Percentiles rank a stretch among this genome's conserved stretches.
Conservation (phyloP, 1,284 basidiomycete genomes). For the Ustilago tritici region DNA sequence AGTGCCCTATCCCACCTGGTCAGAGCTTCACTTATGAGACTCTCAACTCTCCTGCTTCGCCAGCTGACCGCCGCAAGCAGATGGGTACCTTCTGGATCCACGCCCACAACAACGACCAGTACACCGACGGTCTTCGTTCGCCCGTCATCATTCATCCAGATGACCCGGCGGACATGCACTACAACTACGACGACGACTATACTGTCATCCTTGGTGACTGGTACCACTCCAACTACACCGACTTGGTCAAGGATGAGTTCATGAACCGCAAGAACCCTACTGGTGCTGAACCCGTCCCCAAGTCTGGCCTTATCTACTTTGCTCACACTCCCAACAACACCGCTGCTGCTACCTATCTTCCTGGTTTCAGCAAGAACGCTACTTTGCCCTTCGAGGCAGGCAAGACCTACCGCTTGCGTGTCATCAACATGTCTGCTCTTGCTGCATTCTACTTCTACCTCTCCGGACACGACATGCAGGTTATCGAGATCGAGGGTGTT, state of each 20-base stretch:
- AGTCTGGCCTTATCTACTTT: conserved; percentile 86
- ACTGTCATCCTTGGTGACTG: conserved; percentile 86
- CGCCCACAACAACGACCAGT: conserved; percentile 63
- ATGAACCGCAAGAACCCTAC: conserved; percentile 74
- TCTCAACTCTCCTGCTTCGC: conserved; percentile 46
- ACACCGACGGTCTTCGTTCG: conserved; percentile 64
- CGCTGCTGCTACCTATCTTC: conserved; percentile 46
- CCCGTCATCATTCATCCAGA: conserved; percentile 69
- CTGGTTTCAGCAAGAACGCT: conserved; percentile 80
- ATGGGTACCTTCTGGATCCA: conserved; percentile 72
- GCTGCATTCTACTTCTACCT: conserved; percentile 59
- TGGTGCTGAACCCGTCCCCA: conserved; percentile 63
- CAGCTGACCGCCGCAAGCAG: conserved; percentile 44
- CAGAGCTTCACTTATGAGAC: conserved; percentile 56
- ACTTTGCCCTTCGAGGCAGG: conserved; percentile 74
- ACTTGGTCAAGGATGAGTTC: conserved; percentile 72
- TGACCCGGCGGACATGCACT: conserved; percentile 61
- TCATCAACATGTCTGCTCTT: conserved; percentile 73
- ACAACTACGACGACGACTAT: conserved; percentile 89
- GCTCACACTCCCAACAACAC: conserved; percentile 74
- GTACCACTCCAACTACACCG: conserved; percentile 70
- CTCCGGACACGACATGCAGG: conserved; percentile 49
- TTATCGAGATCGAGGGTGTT: conserved; percentile 63
- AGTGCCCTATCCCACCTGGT: conserved; percentile 67
- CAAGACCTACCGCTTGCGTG: conserved; percentile 74